These are phyloP conservation scores for Colletotrichum coccodes DNA, from an alignment of 2,329 filamentous ascomycete species.

Conservation along the genomic window DNA sequence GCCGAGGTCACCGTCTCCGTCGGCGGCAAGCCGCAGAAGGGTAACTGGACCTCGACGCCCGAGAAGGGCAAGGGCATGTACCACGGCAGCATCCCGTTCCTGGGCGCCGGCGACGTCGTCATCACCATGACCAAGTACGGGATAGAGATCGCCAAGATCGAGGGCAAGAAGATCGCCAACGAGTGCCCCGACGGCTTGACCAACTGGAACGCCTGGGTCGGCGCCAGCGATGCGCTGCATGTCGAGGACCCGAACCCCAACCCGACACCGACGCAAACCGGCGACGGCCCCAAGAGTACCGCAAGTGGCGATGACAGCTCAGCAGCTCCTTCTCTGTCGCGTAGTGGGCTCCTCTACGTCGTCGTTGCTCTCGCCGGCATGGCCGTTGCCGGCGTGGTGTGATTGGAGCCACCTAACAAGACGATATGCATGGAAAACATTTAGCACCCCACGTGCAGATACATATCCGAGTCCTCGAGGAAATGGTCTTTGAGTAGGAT, in stretches of 20 bases:
- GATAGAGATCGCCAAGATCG: constrained; percentile 23
- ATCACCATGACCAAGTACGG: constrained; percentile 44
- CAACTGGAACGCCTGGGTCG: constrained; percentile 35
- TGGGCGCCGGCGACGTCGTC: constrained; percentile 42
- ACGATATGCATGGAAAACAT: background rate
- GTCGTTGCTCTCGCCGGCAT: background rate
- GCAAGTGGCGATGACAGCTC: constrained; percentile 1
- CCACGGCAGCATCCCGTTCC: constrained; percentile 40
- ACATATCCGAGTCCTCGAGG: background rate
- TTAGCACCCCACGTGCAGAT: rapidly evolving
- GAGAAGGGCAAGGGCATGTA: constrained; percentile 40
- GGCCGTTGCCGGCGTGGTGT: background rate
- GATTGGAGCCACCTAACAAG: background rate
- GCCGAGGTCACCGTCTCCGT: constrained; percentile 40
- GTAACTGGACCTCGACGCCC: constrained; percentile 23
- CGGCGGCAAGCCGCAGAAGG: constrained; percentile 35
- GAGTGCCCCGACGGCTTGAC: constrained; percentile 22
- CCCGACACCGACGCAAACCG: constrained; percentile 23
- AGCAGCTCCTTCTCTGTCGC: background rate
- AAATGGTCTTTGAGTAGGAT: background rate
- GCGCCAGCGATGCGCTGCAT: constrained; percentile 14
- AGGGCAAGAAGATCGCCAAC: constrained; percentile 16
- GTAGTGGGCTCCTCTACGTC: background rate
- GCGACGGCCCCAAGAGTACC: constrained; percentile 13
- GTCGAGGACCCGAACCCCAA: constrained; percentile 26